These are phyloP conservation scores for Heritiera fomes DNA, from an alignment of 345 rosid genomes.

Conservation along the genomic window DNA sequence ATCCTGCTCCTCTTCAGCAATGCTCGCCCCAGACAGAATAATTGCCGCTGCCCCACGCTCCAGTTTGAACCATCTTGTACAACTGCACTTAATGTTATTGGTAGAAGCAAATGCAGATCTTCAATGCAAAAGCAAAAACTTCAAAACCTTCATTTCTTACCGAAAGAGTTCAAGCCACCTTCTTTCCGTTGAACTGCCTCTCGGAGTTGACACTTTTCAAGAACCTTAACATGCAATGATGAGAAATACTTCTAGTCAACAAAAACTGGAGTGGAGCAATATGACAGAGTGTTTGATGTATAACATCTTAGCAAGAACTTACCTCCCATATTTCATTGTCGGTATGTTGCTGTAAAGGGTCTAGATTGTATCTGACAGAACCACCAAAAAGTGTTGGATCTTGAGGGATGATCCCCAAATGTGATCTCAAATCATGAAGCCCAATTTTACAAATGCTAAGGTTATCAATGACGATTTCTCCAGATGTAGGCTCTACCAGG, in stretches of 20 bases:
- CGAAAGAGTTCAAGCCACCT: conserved; percentile 65
- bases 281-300: neutral
- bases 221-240: conserved; percentile 47
- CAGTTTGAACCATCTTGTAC: too few relatives aligned
- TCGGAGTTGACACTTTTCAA: conserved; percentile 77
- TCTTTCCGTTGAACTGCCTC: conserved; percentile 78
- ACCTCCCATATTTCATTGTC: conserved; percentile 60
- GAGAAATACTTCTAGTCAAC: neutral
- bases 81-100: too few relatives aligned
- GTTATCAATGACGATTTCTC: conserved; percentile 52
- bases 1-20: too few relatives aligned
- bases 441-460: conserved; percentile 53
- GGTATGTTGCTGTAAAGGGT: conserved; percentile 41
- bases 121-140: neutral
- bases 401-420: conserved; percentile 9
- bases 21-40: too few relatives aligned
- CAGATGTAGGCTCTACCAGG: conserved; percentile 57
- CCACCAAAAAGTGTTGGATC: too few relatives aligned
- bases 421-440: conserved; percentile 61
- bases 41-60: too few relatives aligned
- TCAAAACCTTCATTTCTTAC: conserved; percentile 34
- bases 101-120: neutral
- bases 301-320: neutral
- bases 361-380: conserved; percentile 35
- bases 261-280: neutral